phyloP scores from a whole-genome alignment of 2,329 filamentous ascomycete species.

The Talaromyces piceae region DNA sequence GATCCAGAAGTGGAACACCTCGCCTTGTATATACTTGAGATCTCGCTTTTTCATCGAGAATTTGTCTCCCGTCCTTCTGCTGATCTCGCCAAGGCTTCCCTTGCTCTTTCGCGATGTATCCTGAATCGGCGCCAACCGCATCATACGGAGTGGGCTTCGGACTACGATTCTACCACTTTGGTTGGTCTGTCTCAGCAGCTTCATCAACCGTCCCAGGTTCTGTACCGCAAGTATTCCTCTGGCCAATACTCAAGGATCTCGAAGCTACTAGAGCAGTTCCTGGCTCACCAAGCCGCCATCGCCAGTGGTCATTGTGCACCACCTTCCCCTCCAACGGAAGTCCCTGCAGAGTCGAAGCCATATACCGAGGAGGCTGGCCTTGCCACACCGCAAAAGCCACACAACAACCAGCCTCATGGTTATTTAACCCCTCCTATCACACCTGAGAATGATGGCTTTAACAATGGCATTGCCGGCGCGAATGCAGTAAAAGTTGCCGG shows the following conservation, averaged over 20 bases:
- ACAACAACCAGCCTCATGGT: constrained; percentile 28
- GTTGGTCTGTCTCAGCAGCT: constrained; percentile 58
- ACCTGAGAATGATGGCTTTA: constrained; percentile 37
- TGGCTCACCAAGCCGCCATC: constrained; percentile 55
- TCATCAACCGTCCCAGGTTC: constrained; percentile 58
- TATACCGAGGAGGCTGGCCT: constrained; percentile 36
- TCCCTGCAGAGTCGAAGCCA: constrained; percentile 28
- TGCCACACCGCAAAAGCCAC: constrained; percentile 36
- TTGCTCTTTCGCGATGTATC: constrained; percentile 80
- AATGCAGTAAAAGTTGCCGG: constrained; percentile 26
- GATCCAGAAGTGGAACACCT: constrained; percentile 90
- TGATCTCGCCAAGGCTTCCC: constrained; percentile 77
- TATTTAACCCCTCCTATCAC: constrained; percentile 44
- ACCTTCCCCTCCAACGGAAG: constrained; percentile 34
- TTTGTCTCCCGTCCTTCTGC: constrained; percentile 91
- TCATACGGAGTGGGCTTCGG: constrained; percentile 64
- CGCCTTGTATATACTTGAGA: constrained; percentile 89
- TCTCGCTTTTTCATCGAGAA: constrained; percentile 91
- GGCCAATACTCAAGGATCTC: constrained; percentile 59
- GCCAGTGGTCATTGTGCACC: constrained; percentile 35
- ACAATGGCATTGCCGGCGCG: constrained; percentile 16
- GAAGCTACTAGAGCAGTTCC: constrained; percentile 57
- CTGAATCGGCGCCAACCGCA: constrained; percentile 70
- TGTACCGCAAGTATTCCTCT: constrained; percentile 62
- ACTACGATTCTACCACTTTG: constrained; percentile 46